Evolutionary conservation across 306 rosid genomes (phyloP), one percentile per base, ranked within the genome.

Genomic region (Dalbergia cochinchinensis): DNA sequence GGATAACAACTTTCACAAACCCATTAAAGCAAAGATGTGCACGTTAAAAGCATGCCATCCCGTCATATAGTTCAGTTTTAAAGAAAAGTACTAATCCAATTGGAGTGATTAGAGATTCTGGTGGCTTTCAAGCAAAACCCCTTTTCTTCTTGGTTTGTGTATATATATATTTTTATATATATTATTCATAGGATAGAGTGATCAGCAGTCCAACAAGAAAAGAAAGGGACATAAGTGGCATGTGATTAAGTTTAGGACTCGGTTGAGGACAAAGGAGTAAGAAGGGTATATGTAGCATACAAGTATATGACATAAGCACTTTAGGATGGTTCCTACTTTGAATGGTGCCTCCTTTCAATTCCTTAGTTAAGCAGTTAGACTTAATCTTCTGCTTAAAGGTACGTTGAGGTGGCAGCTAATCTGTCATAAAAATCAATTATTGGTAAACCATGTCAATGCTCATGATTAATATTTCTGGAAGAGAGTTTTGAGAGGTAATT

Each of bases 11-110:
- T 78, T 60, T 74, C 76, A 82, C 84, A 72, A 79, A 74, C 64
- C 67, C 41, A 76, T 84, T 74, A 76, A 85, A 83, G 84, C 79
- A 78, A 86, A 78, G 64, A 74, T 77, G 31, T 74, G 84, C 90
- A 88, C 88, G 88, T 88, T 90, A 82, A 82, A 88, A 89, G 86
- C 86, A 79, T 85, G 84, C 16, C 41, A 80, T 60, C 70, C 73
- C 20, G 73, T 88, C 85, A 82, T 73, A 6, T 37, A 37, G 76
- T 82, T 80, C 65, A 16, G 44, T 65, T 80, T 31, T 50, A 72
- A 86, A 83, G 85, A 80, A 79, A 88, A 83, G 76, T 60, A 67
- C 18, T 51, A 26, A 62, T 69, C 65, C 70, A 57, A 39, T 41
- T 76, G 62, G 73, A 82, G 83, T 69, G 69, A 76, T 86, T 26